Evolutionary conservation across 257 asterid species (phyloP).

Genomic region (Nicotiana tomentosiformis): DNA sequence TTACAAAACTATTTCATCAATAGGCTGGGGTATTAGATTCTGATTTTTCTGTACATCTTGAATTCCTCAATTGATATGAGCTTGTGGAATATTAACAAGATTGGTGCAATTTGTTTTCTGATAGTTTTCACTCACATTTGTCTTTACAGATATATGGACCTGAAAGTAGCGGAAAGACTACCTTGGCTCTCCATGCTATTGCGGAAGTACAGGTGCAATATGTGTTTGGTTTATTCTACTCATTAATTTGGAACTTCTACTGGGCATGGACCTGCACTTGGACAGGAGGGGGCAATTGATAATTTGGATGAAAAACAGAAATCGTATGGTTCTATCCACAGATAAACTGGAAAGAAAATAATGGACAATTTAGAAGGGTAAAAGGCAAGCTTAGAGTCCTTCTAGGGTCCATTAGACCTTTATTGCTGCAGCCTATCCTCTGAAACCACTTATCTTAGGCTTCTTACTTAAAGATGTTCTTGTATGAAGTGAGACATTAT

Average conservation of each 20-base stretch:
- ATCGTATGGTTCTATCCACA: background rate
- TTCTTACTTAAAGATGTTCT: slow-evolving; percentile 4
- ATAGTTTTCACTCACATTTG: background rate
- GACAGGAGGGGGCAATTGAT: background rate
- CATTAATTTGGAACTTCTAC: slow-evolving; percentile 2
- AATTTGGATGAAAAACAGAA: background rate
- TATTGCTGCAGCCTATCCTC: background rate
- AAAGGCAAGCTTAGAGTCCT: background rate
- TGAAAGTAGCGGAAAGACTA: slow-evolving; percentile 99
- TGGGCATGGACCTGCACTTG: background rate
- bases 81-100: background rate
- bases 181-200: slow-evolving; percentile 96
- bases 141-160: slow-evolving; percentile 85
- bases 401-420: background rate
- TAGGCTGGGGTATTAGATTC: background rate
- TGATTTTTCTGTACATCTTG: background rate
- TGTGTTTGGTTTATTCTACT: slow-evolving; percentile 31
- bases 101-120: background rate
- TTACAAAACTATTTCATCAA: background rate
- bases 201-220: slow-evolving; percentile 98
- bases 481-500: background rate
- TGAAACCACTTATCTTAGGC: background rate
- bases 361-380: background rate
- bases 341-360: background rate
- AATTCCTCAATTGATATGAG: background rate